These are phyloP conservation scores for Verticillium dahliae DNA, from an alignment of 2,329 filamentous ascomycete species.

Conservation along the genomic window DNA sequence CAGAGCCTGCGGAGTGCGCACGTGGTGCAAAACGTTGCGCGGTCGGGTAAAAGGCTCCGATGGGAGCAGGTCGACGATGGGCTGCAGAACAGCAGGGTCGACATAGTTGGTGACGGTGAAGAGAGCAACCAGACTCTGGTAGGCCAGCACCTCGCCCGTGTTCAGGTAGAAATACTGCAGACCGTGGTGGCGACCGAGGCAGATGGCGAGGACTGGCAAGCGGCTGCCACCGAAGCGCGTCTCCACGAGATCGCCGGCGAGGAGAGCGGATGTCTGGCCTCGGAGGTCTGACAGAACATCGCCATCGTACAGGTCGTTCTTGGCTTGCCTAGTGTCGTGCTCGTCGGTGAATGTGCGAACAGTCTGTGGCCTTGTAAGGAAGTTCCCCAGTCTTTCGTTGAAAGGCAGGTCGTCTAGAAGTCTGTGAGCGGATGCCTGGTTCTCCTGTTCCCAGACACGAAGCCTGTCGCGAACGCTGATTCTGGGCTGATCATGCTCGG, in stretches of 20 bases:
- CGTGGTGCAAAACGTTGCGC: conserved; percentile 9
- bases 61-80: conserved; percentile 16
- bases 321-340: conserved; percentile 10
- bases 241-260: conserved; percentile 45
- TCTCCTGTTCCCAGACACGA: conserved; percentile 31
- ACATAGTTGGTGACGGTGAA: conserved; percentile 46
- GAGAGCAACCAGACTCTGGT: conserved; percentile 32
- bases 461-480: conserved; percentile 32
- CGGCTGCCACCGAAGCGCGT: conserved; percentile 34
- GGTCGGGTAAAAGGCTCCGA: conserved; percentile 4
- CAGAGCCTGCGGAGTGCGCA: conserved; percentile 2
- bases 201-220: conserved; percentile 43
- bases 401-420: conserved; percentile 21
- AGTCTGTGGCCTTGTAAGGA: conserved; percentile 26
- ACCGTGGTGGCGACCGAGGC: conserved; percentile 43
- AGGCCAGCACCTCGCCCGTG: conserved; percentile 42
- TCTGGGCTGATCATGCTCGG: background rate
- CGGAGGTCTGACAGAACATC: conserved; percentile 29
- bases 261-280: conserved; percentile 20
- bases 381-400: conserved; percentile 22
- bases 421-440: conserved; percentile 17
- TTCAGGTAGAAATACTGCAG: conserved; percentile 48
- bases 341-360: conserved; percentile 16
- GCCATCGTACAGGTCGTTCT: conserved; percentile 23
- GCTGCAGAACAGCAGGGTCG: conserved; percentile 29